A percentile compares a stretch with the other conserved stretches of the same genome.
Evolutionary conservation across 2,329 filamentous ascomycete species (phyloP).

Genomic region (Cadophora gregata): DNA sequence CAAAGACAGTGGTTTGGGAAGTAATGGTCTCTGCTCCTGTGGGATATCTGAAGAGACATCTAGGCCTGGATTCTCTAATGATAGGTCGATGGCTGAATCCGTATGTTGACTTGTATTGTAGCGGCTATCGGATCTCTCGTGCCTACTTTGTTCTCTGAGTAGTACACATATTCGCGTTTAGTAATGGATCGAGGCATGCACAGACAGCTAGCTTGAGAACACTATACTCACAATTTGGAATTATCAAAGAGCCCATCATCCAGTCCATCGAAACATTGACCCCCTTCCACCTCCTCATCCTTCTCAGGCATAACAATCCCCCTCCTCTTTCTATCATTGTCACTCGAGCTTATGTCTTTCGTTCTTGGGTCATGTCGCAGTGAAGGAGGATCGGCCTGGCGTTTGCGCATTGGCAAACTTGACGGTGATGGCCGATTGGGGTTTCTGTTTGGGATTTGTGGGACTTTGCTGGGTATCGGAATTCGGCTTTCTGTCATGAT

Average conservation of each 20-base stretch:
- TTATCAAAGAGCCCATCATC: not conserved
- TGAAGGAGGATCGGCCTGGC: not conserved
- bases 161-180: no score
- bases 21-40: not conserved
- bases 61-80: no score
- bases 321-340: not conserved
- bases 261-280: no score
- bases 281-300: not conserved
- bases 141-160: no score
- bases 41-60: not conserved
- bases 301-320: not conserved
- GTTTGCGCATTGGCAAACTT: not conserved
- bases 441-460: not conserved
- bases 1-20: not conserved
- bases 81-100: not conserved
- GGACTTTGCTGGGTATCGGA: not conserved
- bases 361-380: not conserved
- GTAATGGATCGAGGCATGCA: no score
- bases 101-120: not conserved
- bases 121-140: not conserved
- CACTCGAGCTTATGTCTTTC: not conserved
- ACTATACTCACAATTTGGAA: no score
- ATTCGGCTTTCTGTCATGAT: not conserved
- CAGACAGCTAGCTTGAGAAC: no score
- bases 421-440: not conserved